A percentile compares a stretch with the other conserved stretches of the same genome.
phyloP scores from a whole-genome alignment of 257 asterid species.

The Ophiorrhiza pumila region DNA sequence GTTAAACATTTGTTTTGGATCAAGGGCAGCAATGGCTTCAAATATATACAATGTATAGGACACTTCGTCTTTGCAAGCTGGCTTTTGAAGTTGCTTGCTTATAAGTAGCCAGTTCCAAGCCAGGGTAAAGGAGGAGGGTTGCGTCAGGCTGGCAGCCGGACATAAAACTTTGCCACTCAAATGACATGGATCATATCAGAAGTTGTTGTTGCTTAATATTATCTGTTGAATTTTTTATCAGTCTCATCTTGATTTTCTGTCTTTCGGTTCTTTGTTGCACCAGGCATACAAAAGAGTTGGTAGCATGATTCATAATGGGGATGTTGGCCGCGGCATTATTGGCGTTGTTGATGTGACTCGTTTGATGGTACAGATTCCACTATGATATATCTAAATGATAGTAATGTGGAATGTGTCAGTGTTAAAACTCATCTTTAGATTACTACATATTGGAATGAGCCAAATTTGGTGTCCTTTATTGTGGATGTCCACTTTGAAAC shows the following conservation, averaged over 20 bases:
- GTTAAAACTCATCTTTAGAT: not conserved
- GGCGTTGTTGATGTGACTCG: conserved; percentile 75
- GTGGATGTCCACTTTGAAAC: not conserved
- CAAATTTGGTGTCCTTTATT: not conserved
- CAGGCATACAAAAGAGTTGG: conserved; percentile 91
- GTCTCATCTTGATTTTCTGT: not conserved
- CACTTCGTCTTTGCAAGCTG: no score
- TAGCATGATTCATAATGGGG: conserved; percentile 77
- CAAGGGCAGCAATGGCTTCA: no score
- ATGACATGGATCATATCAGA: no score
- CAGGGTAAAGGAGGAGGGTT: no score
- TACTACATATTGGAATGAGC: not conserved
- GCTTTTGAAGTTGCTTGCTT: not conserved
- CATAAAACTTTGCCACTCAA: no score
- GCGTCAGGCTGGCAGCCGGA: no score
- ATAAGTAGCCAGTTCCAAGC: no score
- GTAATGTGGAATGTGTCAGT: not conserved
- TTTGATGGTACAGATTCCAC: conserved; percentile 49
- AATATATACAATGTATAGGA: no score
- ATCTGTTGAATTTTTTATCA: not conserved
- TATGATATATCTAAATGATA: not conserved
- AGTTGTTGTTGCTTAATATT: not conserved
- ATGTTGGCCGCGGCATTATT: conserved; percentile 70
- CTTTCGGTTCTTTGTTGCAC: conserved; percentile 5
- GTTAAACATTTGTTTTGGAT: no score